phyloP scores from a whole-genome alignment of 352 stramenopile species.

The Phytophthora fragariaefolia region DNA sequence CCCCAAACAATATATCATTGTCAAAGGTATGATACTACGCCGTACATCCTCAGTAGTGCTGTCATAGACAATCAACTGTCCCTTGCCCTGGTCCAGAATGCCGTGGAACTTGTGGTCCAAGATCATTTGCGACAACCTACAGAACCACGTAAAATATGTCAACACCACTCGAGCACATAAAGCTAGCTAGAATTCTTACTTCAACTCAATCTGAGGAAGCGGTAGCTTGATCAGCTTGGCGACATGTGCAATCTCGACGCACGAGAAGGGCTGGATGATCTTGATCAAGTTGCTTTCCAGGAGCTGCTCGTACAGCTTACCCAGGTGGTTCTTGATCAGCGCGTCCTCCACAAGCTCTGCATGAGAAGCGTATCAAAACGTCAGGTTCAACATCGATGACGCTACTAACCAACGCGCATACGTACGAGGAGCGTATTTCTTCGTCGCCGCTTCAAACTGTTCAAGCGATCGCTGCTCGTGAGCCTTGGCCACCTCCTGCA shows the following conservation, averaged over 20 bases:
- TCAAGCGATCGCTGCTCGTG: constrained; percentile 96
- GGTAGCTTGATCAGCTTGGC: constrained; percentile 98
- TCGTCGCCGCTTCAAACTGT: constrained; percentile 82
- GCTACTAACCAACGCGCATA: neutral
- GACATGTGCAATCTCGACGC: constrained; percentile 97
- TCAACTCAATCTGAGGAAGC: constrained; percentile 81
- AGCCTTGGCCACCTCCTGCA: constrained; percentile 95
- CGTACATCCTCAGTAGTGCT: constrained; percentile 92
- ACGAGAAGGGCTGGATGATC: constrained; percentile 99
- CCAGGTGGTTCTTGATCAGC: constrained; percentile 94
- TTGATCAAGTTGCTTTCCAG: constrained; percentile 99
- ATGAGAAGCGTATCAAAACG: constrained; percentile 12
- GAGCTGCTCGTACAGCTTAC: constrained; percentile 97
- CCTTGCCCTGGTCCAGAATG: constrained; percentile 99
- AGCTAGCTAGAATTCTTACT: constrained; percentile 47
- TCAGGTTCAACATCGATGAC: neutral
- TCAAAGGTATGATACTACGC: neutral
- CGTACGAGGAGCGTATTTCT: constrained; percentile 89
- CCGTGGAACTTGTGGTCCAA: constrained; percentile 99
- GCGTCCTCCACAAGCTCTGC: constrained; percentile 85
- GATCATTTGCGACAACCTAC: constrained; percentile 99
- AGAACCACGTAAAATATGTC: constrained; percentile 3
- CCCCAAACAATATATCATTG: neutral
- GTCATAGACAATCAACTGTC: constrained; percentile 99
- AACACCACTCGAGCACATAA: neutral